A percentile compares a stretch with the other conserved stretches of the same genome.
Conservation (phyloP, 2,329 filamentous ascomycete species). For the Trichoderma lentiforme region DNA sequence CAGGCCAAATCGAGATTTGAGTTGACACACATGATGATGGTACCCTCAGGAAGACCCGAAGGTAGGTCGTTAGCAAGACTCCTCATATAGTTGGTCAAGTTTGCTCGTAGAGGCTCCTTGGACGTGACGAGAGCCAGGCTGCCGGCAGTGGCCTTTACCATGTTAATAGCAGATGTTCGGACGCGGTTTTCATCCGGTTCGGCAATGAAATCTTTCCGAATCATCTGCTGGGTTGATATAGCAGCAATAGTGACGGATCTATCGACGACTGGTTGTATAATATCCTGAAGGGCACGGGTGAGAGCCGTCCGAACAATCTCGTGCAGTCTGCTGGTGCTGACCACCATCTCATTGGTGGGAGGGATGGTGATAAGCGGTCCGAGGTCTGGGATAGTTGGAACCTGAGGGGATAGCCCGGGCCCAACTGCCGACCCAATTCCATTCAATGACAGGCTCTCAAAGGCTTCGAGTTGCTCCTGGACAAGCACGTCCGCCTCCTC, state of each 20-base stretch:
- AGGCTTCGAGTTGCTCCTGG: constrained; percentile 71
- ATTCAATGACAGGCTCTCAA: constrained; percentile 78
- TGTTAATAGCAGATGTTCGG: constrained; percentile 80
- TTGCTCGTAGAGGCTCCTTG: constrained; percentile 93
- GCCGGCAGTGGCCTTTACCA: constrained; percentile 92
- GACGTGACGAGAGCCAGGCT: constrained; percentile 96
- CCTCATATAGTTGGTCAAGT: constrained; percentile 95
- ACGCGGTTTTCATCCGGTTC: constrained; percentile 87
- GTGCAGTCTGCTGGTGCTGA: constrained; percentile 64
- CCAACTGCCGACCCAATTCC: constrained; percentile 66
- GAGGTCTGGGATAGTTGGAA: constrained; percentile 79
- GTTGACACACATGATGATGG: constrained; percentile 98
- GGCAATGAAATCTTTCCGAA: constrained; percentile 93
- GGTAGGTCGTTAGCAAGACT: constrained; percentile 64
- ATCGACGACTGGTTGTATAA: constrained; percentile 96
- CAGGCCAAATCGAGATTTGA: constrained; percentile 94
- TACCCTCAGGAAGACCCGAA: constrained; percentile 84
- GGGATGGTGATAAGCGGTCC: constrained; percentile 76
- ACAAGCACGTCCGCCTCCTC: constrained; percentile 61
- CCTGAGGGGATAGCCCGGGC: constrained; percentile 72
- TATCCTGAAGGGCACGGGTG: constrained; percentile 87
- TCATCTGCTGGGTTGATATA: constrained; percentile 92
- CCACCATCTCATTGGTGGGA: constrained; percentile 73
- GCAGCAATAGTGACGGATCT: constrained; percentile 96
- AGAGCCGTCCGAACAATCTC: constrained; percentile 83